Percentiles rank a stretch among this genome's conserved stretches.
phyloP scores from a whole-genome alignment of 495 filamentous ascomycete genomes.

The Hyaloscypha finlandica region DNA sequence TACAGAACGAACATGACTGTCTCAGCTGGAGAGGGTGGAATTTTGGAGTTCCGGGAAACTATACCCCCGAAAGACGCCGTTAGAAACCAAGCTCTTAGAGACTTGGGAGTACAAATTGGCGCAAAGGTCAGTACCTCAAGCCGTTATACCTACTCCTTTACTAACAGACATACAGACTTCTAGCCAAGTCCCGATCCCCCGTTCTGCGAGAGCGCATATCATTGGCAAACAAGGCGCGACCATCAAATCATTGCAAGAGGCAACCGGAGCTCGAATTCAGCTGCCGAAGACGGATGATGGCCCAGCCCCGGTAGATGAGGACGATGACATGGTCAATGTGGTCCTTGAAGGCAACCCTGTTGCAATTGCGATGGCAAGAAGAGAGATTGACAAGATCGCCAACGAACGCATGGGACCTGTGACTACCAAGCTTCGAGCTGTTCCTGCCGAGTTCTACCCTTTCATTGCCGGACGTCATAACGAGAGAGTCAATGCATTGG shows the following conservation, averaged over 20 bases:
- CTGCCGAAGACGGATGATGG: slow-evolving; percentile 75
- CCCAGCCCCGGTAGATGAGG: slow-evolving; percentile 62
- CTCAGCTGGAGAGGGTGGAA: slow-evolving; percentile 63
- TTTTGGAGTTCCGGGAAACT: slow-evolving; percentile 75
- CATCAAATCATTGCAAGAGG: slow-evolving; percentile 82
- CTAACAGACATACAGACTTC: slow-evolving; percentile 57
- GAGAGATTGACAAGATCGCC: slow-evolving; percentile 81
- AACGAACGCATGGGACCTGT: slow-evolving; percentile 82
- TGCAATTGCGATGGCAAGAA: slow-evolving; percentile 75
- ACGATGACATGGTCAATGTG: slow-evolving; percentile 80
- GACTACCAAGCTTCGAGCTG: slow-evolving; percentile 71
- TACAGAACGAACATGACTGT: slow-evolving; percentile 85
- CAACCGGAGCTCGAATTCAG: slow-evolving; percentile 83
- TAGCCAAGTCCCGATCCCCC: slow-evolving; percentile 74
- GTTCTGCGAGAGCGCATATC: slow-evolving; percentile 78
- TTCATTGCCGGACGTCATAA: slow-evolving; percentile 89
- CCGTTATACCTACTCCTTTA: neutral
- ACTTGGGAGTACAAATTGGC: slow-evolving; percentile 81
- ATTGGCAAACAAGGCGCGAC: slow-evolving; percentile 90
- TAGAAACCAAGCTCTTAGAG: slow-evolving; percentile 73
- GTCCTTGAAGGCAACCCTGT: slow-evolving; percentile 87
- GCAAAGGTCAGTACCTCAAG: slow-evolving; percentile 65
- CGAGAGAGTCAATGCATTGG: slow-evolving; percentile 62
- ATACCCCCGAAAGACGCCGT: slow-evolving; percentile 72
- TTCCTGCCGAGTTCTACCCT: slow-evolving; percentile 91